phyloP scores from a whole-genome alignment of 1,139 yeast species.

The Debaryomyces psychrophilus region DNA sequence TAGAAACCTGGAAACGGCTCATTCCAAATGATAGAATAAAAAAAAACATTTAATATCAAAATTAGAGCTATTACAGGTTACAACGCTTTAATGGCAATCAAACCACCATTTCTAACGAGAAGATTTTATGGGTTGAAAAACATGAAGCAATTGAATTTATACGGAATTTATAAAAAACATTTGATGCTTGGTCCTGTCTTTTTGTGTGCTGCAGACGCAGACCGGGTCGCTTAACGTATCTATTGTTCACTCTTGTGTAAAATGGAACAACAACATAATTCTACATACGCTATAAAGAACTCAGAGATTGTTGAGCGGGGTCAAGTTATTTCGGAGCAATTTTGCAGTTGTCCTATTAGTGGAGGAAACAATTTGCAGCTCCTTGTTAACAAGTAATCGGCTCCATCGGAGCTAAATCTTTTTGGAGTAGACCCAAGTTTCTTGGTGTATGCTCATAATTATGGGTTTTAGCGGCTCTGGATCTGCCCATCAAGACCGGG shows the following conservation, averaged over 20 bases:
- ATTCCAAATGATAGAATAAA: no score
- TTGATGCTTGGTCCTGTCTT: neutral
- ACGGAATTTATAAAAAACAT: no score
- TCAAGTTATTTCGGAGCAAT: neutral
- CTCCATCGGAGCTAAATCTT: neutral
- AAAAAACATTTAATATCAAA: no score
- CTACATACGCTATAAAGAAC: no score
- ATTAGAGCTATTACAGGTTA: no score
- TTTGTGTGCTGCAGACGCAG: neutral
- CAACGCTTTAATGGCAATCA: no score
- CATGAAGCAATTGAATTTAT: no score
- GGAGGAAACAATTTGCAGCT: neutral
- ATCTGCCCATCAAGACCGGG: neutral
- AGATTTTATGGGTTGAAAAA: no score
- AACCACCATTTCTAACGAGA: no score
- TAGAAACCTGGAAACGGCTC: no score
- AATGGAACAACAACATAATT: neutral
- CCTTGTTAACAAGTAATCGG: neutral
- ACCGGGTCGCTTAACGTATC: conserved; percentile 2
- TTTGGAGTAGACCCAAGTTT: neutral
- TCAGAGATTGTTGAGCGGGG: neutral
- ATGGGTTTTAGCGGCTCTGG: no score
- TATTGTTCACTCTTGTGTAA: neutral
- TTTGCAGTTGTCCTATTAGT: neutral
- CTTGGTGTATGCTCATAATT: neutral